These are phyloP conservation scores for Trichoderma reesei DNA, from an alignment of 495 filamentous ascomycete species.

Conservation along the genomic window DNA sequence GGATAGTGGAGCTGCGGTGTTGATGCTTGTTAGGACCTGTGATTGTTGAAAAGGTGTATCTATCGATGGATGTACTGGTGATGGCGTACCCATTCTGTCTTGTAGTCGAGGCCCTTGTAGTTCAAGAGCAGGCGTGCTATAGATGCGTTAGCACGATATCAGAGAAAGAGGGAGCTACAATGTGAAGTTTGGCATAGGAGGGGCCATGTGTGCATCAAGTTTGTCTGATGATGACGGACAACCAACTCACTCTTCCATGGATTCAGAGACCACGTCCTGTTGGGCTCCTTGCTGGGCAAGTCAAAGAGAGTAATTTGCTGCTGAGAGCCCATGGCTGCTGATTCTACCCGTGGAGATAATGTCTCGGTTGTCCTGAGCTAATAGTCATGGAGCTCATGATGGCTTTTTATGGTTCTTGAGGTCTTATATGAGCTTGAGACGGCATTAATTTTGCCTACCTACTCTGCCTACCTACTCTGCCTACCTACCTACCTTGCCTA, in stretches of 20 bases:
- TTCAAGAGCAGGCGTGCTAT: conserved; percentile 49
- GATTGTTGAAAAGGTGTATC: neutral
- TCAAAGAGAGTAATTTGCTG: conserved; percentile 43
- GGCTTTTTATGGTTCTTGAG: too few species aligned
- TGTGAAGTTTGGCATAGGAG: neutral
- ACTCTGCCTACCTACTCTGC: too few species aligned
- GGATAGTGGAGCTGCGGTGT: conserved; percentile 52
- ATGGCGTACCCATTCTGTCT: conserved; percentile 47
- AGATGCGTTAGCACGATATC: neutral
- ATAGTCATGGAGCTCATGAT: too few species aligned
- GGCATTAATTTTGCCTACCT: too few species aligned
- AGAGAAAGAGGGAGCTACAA: neutral
- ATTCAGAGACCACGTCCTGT: conserved; percentile 47
- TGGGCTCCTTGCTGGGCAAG: conserved; percentile 37
- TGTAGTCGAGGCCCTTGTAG: conserved; percentile 52
- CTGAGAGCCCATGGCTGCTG: conserved; percentile 13
- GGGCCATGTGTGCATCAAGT: too few species aligned
- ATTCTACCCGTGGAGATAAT: neutral
- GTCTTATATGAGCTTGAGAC: too few species aligned
- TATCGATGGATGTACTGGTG: neutral
- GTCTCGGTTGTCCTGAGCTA: too few species aligned
- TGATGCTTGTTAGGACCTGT: neutral
- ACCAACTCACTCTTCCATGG: conserved; percentile 53
- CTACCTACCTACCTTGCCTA: too few species aligned
- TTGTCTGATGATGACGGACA: too few species aligned